Conservation (phyloP, 2,329 filamentous ascomycete genomes). For the Monilinia fructicola region DNA sequence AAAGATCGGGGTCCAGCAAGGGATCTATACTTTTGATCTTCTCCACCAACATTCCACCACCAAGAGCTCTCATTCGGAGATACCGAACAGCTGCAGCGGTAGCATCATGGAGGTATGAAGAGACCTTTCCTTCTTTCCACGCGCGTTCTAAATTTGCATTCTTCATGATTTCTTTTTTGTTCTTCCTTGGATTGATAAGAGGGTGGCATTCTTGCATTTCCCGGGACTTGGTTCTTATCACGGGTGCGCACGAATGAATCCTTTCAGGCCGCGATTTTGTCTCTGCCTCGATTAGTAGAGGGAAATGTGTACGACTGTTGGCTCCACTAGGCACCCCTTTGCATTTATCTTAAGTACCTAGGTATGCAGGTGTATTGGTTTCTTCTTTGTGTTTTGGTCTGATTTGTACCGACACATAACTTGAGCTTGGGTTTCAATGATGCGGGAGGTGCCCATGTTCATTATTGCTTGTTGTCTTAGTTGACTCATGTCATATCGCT, state of each 20-base stretch:
- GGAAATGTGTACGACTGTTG: constrained; percentile 10
- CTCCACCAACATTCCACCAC: constrained; percentile 6
- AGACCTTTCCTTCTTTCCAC: not conserved
- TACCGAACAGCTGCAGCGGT: not conserved
- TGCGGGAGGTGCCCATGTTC: not conserved
- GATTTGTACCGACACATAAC: not conserved
- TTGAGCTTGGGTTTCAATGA: not conserved
- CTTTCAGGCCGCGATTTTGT: not conserved
- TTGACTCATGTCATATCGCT: not conserved
- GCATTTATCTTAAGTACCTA: not conserved
- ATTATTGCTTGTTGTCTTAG: not conserved
- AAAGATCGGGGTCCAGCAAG: not conserved
- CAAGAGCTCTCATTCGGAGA: not conserved
- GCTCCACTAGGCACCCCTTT: constrained; percentile 15
- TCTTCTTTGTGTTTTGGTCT: not conserved
- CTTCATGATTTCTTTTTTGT: not conserved
- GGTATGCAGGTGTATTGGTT: not conserved
- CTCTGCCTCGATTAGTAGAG: not conserved
- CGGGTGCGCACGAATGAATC: not conserved
- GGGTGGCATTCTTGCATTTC: not conserved
- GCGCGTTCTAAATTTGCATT: not conserved
- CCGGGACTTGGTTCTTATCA: constrained; percentile 4
- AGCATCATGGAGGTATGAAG: constrained; percentile 31
- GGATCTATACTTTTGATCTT: not conserved
- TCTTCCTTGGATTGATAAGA: not conserved